Conservation (phyloP, 306 rosid genomes). For the Senna tora region DNA sequence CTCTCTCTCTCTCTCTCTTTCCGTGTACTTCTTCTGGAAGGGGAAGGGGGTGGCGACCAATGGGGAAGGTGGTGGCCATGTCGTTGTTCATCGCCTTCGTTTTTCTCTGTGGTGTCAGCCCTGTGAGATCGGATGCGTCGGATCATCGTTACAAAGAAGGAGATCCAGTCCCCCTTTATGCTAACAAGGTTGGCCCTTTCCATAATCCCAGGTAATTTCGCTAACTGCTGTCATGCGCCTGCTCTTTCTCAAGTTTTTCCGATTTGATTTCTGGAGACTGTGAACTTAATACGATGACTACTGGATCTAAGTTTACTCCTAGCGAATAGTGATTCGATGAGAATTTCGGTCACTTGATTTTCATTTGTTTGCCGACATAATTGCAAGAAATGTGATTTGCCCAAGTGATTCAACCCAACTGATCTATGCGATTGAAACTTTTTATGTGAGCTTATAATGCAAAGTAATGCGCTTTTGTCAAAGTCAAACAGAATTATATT, state of each 20-base stretch:
- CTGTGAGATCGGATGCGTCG: constrained; percentile 24
- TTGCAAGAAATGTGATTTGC: neutral
- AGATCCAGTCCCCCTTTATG: constrained; percentile 35
- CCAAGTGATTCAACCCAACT: neutral
- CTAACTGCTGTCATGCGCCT: neutral
- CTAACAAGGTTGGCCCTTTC: constrained; percentile 36
- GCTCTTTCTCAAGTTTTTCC: neutral
- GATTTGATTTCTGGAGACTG: neutral
- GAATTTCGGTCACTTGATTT: neutral
- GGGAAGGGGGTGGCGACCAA: constrained; percentile 4
- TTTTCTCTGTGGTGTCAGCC: constrained; percentile 2
- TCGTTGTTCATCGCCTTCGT: constrained; percentile 1
- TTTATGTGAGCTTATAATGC: neutral
- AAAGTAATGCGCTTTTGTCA: neutral
- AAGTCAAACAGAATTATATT: neutral
- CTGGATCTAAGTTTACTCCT: constrained; percentile 36
- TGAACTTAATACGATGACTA: neutral
- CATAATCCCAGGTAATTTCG: constrained; percentile 30
- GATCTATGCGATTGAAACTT: neutral
- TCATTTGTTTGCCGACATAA: neutral
- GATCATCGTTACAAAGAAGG: constrained; percentile 36
- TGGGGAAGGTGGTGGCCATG: constrained; percentile 27
- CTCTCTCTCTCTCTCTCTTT: neutral
- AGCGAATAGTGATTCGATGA: neutral
- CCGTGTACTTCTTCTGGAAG: neutral